A percentile compares a stretch with the other conserved stretches of the same genome.
Conservation (phyloP, 1,284 basidiomycete species). For the Ceratobasidium sp. region DNA sequence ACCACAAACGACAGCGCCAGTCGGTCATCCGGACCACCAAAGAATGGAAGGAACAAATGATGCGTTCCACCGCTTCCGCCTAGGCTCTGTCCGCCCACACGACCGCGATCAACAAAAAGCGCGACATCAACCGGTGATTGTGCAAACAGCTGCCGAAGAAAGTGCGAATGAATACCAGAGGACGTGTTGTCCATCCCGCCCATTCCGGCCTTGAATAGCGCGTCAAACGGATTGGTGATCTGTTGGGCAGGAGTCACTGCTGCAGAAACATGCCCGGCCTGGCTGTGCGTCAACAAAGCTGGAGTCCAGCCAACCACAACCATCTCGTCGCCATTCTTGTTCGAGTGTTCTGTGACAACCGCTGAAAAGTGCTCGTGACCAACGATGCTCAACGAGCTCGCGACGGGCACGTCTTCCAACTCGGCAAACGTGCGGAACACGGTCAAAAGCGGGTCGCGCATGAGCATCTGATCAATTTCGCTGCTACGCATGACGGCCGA, state of each 20-base stretch:
- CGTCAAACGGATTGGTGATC: conserved; percentile 46
- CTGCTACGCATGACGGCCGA: conserved; percentile 62
- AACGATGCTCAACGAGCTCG: conserved; percentile 33
- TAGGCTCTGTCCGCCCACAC: conserved; percentile 45
- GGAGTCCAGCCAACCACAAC: conserved; percentile 61
- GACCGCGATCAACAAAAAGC: conserved; percentile 58
- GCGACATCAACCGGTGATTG: conserved; percentile 54
- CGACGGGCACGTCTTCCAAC: conserved; percentile 57
- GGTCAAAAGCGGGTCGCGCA: conserved; percentile 59
- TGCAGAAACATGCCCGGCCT: not conserved
- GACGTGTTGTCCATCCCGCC: conserved; percentile 44
- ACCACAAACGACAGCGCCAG: conserved; percentile 58
- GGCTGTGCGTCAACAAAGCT: conserved; percentile 42
- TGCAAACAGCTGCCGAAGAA: conserved; percentile 58
- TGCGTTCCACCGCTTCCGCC: conserved; percentile 47
- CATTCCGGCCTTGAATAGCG: conserved; percentile 46
- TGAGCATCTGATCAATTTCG: conserved; percentile 56
- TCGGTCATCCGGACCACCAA: conserved; percentile 64
- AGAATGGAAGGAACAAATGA: conserved; percentile 61
- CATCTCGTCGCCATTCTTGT: conserved; percentile 53
- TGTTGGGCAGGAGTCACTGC: conserved; percentile 40
- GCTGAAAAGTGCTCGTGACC: conserved; percentile 23
- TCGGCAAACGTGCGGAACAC: conserved; percentile 60
- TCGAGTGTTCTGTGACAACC: conserved; percentile 47
- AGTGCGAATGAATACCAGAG: conserved; percentile 49